Conservation (phyloP, 495 filamentous ascomycete species). For the Lasiosphaeria miniovina region DNA sequence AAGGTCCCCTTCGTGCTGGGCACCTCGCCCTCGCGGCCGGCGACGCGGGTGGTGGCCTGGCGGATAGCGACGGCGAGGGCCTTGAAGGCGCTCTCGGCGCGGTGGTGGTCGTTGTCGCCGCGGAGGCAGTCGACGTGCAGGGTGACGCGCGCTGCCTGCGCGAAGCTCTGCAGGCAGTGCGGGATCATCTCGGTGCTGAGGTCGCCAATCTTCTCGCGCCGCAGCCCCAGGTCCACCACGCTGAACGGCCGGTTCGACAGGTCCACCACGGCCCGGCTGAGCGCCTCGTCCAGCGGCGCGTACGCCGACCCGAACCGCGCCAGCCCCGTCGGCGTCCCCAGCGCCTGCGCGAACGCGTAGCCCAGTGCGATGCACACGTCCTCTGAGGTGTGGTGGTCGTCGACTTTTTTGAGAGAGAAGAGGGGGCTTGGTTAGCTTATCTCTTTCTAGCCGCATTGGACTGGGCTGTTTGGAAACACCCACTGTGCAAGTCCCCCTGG, state of each 20-base stretch:
- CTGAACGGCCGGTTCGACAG: conserved; percentile 85
- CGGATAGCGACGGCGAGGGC: conserved; percentile 82
- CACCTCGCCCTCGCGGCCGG: conserved; percentile 82
- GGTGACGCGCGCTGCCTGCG: conserved; percentile 84
- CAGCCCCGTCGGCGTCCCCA: conserved; percentile 73
- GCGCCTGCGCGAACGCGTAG: conserved; percentile 71
- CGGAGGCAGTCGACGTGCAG: conserved; percentile 86
- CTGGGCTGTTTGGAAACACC: conserved; percentile 22
- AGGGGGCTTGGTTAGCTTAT: not conserved
- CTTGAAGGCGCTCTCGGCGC: conserved; percentile 97
- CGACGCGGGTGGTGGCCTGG: conserved; percentile 68
- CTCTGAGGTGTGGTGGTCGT: conserved; percentile 98
- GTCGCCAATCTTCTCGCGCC: conserved; percentile 88
- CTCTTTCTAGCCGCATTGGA: not conserved
- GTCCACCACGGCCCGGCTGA: conserved; percentile 91
- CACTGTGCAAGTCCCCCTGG: conserved; percentile 87
- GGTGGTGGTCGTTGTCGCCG: conserved; percentile 92
- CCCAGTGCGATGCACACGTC: conserved; percentile 92
- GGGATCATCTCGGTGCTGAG: conserved; percentile 96
- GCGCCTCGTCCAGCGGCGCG: conserved; percentile 89
- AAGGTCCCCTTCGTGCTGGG: conserved; percentile 91
- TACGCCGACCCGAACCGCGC: conserved; percentile 89
- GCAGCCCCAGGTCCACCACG: conserved; percentile 75
- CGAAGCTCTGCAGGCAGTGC: conserved; percentile 91
- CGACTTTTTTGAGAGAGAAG: conserved; percentile 54